A percentile compares a stretch with the other conserved stretches of the same genome.
These are phyloP conservation scores for Iodosphaeria phyllophila DNA, from an alignment of 2,329 filamentous ascomycete species.

Conservation along the genomic window DNA sequence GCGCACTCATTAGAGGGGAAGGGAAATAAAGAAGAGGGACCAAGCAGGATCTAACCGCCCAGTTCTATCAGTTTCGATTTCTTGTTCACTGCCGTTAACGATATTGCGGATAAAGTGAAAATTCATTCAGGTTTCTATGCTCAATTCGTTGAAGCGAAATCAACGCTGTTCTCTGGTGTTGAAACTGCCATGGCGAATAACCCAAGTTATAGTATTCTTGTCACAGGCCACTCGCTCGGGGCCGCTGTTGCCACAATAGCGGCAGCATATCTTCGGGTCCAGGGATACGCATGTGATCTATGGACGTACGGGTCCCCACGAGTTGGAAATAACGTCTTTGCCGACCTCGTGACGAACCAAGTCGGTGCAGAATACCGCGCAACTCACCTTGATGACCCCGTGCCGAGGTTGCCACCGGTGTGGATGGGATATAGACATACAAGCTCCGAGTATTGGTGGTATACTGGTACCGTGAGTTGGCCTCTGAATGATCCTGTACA, in stretches of 20 bases:
- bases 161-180: slow-evolving; percentile 4
- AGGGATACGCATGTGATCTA: slow-evolving; percentile 6
- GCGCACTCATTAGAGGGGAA: too few species aligned
- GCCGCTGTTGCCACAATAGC: slow-evolving; percentile 11
- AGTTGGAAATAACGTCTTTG: slow-evolving; percentile 10
- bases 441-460: slow-evolving; percentile 1
- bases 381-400: slow-evolving; percentile 5
- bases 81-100: not conserved
- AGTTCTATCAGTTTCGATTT: not conserved
- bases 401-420: slow-evolving; percentile 3
- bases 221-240: slow-evolving; percentile 13
- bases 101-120: not conserved
- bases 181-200: slow-evolving; percentile 4
- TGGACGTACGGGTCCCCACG: slow-evolving; percentile 14
- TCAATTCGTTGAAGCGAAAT: slow-evolving; percentile 3
- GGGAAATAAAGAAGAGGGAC: too few species aligned
- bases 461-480: too few species aligned
- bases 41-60: too few species aligned
- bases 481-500: too few species aligned
- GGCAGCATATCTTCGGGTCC: slow-evolving; percentile 6
- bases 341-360: slow-evolving; percentile 9
- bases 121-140: not conserved
- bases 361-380: slow-evolving; percentile 3
- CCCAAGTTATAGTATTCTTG: slow-evolving; percentile 8
- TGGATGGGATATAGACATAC: slow-evolving; percentile 2